Conservation (phyloP, 192 early-diverging fungal species). For the Rhizophagus prolifer region DNA sequence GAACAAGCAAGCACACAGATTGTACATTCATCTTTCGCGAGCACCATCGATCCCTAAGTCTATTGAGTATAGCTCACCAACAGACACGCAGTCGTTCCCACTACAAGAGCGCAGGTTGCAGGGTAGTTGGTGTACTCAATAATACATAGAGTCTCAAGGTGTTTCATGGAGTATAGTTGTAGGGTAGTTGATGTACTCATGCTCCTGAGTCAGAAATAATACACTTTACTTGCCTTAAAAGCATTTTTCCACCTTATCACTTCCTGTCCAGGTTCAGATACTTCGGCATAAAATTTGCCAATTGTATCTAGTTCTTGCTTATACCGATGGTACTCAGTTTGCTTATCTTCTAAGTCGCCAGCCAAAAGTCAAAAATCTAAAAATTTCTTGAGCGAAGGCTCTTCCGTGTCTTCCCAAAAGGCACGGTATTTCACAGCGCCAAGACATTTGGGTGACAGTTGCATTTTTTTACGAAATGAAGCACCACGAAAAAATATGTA, state of each 20-base stretch:
- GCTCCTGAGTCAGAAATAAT: neutral
- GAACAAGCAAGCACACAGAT: constrained; percentile 26
- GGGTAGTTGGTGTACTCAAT: constrained; percentile 26
- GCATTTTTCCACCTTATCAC: constrained; percentile 28
- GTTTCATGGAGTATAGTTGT: neutral
- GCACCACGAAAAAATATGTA: too few species aligned
- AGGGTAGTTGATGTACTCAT: too few species aligned
- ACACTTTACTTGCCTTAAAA: constrained; percentile 26
- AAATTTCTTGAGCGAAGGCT: constrained; percentile 26
- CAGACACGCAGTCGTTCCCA: too few species aligned
- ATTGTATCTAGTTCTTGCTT: constrained; percentile 17
- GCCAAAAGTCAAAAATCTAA: constrained; percentile 27
- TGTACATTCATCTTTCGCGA: constrained; percentile 21
- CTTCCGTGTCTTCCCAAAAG: constrained; percentile 28
- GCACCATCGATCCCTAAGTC: constrained; percentile 21
- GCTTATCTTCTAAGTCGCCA: constrained; percentile 27
- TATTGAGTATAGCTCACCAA: neutral
- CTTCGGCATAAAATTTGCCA: constrained; percentile 30
- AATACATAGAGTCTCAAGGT: constrained; percentile 5
- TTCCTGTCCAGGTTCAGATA: constrained; percentile 24
- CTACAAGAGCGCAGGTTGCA: neutral
- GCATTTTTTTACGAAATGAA: neutral
- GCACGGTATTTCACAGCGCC: constrained; percentile 8
- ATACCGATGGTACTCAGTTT: constrained; percentile 13
- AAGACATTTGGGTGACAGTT: neutral